These are phyloP conservation scores for Dillenia suffruticosa DNA, from an alignment of 164 flowering plant genomes.

Conservation along the genomic window DNA sequence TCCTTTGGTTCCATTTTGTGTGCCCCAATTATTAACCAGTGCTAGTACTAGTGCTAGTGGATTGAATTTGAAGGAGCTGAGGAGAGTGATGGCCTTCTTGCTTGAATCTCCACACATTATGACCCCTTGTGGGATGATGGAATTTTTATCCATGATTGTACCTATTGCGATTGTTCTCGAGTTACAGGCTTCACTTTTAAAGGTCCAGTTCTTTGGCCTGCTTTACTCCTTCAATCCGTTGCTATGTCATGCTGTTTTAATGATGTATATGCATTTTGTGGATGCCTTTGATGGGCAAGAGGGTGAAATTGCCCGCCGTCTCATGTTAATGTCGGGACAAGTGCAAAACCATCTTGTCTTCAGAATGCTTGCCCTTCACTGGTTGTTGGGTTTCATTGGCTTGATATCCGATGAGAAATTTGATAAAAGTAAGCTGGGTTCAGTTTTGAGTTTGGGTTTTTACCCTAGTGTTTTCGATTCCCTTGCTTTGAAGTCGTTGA, in stretches of 20 bases:
- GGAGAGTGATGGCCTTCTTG: slow-evolving; percentile 78
- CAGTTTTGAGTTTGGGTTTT: slow-evolving; percentile 40
- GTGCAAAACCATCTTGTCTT: slow-evolving; percentile 62
- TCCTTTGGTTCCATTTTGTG: slow-evolving; percentile 77
- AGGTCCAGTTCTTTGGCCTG: slow-evolving; percentile 91
- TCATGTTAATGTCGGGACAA: slow-evolving; percentile 61
- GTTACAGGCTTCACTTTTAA: slow-evolving; percentile 84
- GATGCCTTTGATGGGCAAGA: slow-evolving; percentile 87
- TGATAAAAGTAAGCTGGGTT: slow-evolving; percentile 29
- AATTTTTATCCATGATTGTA: slow-evolving; percentile 59
- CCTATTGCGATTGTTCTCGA: slow-evolving; percentile 60
- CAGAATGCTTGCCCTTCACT: slow-evolving; percentile 74
- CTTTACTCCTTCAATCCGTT: slow-evolving; percentile 79
- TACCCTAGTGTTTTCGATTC: slow-evolving; percentile 83
- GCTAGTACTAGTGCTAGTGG: slow-evolving; percentile 4
- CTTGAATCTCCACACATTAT: slow-evolving; percentile 66
- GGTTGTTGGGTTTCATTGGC: slow-evolving; percentile 66
- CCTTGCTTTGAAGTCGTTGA: slow-evolving; percentile 75
- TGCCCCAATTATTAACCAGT: slow-evolving; percentile 38
- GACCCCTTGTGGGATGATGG: slow-evolving; percentile 77
- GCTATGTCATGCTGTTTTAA: slow-evolving; percentile 73
- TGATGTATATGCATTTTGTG: slow-evolving; percentile 53
- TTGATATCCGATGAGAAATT: slow-evolving; percentile 26
- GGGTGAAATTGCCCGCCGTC: slow-evolving; percentile 54
- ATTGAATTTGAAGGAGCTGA: slow-evolving; percentile 62